Evolutionary conservation across 2,329 filamentous ascomycete species (phyloP).

Genomic region (Teratosphaeriaceae sp.): DNA sequence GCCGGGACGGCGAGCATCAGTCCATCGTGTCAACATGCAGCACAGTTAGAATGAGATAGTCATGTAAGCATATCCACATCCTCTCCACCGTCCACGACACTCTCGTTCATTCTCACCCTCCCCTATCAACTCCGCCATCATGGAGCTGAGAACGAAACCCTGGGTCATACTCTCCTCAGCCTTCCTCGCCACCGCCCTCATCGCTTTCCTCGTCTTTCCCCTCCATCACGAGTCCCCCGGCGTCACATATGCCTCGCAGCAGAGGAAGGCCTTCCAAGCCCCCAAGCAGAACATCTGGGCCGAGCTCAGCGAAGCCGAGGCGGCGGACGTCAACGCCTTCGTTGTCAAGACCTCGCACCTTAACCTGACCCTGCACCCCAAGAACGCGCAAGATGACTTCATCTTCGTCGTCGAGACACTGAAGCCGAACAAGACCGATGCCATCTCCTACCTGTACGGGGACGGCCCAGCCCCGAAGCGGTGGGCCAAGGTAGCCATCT

Average conservation of each 20-base stretch:
- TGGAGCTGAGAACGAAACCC: conserved; percentile 13
- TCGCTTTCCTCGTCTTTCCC: conserved; percentile 13
- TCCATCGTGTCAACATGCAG: too few species aligned
- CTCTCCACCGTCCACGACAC: too few species aligned
- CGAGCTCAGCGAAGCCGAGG: conserved; percentile 32
- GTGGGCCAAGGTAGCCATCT: conserved; percentile 42
- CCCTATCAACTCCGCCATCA: conserved; percentile 1
- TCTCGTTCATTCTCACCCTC: too few species aligned
- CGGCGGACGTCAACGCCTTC: conserved; percentile 34
- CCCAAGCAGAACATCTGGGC: conserved; percentile 41
- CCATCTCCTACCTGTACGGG: conserved; percentile 38
- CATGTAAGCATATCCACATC: too few species aligned
- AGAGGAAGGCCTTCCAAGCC: conserved; percentile 22
- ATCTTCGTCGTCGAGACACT: conserved; percentile 33
- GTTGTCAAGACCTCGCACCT: conserved; percentile 27
- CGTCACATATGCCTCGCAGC: conserved; percentile 2
- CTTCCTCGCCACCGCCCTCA: conserved; percentile 13
- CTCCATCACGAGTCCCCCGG: conserved; percentile 3
- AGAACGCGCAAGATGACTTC: conserved; percentile 20
- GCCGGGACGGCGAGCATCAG: too few species aligned
- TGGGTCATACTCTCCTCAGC: conserved; percentile 10
- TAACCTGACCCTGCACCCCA: conserved; percentile 19
- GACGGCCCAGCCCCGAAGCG: conserved; percentile 30
- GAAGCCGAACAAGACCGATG: conserved; percentile 46
- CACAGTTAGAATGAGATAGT: too few species aligned